Evolutionary conservation across 208 protist genomes (phyloP), one percentile per base, ranked within the genome.

Genomic region (Crithidia mellificae): DNA sequence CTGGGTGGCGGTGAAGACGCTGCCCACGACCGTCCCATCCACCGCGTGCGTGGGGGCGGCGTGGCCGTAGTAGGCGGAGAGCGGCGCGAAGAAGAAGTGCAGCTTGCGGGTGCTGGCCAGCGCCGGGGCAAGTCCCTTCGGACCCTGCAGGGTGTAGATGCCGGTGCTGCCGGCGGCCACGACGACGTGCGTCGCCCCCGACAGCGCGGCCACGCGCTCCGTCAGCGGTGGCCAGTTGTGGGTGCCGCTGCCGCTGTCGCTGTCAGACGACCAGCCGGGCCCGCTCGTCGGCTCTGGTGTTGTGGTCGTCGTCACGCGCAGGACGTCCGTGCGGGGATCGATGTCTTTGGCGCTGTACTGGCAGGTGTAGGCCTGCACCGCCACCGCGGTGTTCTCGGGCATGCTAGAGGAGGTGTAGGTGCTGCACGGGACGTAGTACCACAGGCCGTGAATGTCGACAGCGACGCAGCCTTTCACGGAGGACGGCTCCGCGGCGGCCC

Each of bases 41-140:
- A 67, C 53, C 8, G 58, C 34, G 14, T 1, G 2, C 11, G 9
- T 24, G 25, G 67, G 59, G 20, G 54, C 50, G 6, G 68, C 46
- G 50, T 80, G 62, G 14, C 51, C 14, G 65, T 74, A 83, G 55
- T 62, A 77, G 30, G 76, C 76, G 20, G 83, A 83, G 25, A 87
- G 62, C 0, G 79, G 78, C 4, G 84, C 84, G 59, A 90, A 90
- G 73, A 80, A 85, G 17, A 92, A 62, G 43, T 85, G 77, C 53
- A 88, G 70, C 17, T 81, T 79, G 29, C 75, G 77, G 46, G 74
- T 65, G 22, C 63, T 53, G 15, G 66, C 76, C 2, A 52, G 59
- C 11, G 50, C 41, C 29, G 58, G 43, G 6, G 43, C 49, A 0
- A 41, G 41, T 2, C 11, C 65, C 7, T 56, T 63, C 0, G 67